These are phyloP conservation scores for Hymenoscyphus albidus DNA, from an alignment of 2,329 filamentous ascomycete species.

Conservation along the genomic window DNA sequence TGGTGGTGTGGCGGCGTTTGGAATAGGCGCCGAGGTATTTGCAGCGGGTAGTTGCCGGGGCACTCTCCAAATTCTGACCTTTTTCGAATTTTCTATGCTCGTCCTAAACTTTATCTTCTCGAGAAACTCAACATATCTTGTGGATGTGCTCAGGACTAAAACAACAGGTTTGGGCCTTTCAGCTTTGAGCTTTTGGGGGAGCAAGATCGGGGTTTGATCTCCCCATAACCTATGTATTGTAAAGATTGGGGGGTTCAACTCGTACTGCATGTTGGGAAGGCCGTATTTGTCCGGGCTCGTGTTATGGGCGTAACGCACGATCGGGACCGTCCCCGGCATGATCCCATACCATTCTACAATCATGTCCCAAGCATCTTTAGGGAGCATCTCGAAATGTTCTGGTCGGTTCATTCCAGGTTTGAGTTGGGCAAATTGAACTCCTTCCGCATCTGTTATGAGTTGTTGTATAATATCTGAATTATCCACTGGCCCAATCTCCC, in stretches of 20 bases:
- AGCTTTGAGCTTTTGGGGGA: constrained; percentile 58
- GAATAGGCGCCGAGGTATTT: constrained; percentile 36
- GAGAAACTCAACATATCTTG: constrained; percentile 70
- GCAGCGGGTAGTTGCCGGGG: constrained; percentile 29
- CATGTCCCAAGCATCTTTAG: constrained; percentile 75
- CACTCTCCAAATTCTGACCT: constrained; percentile 59
- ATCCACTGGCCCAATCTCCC: constrained; percentile 70
- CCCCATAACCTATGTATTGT: constrained; percentile 76
- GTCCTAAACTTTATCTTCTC: constrained; percentile 66
- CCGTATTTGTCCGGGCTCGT: constrained; percentile 56
- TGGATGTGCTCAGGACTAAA: constrained; percentile 67
- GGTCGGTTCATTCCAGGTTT: constrained; percentile 58
- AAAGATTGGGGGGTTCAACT: constrained; percentile 80
- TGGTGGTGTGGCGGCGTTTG: constrained; percentile 41
- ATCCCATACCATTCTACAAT: constrained; percentile 81
- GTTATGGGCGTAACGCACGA: constrained; percentile 74
- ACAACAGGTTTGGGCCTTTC: constrained; percentile 58
- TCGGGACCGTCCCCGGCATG: constrained; percentile 63
- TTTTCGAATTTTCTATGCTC: constrained; percentile 64
- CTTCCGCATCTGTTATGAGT: constrained; percentile 48
- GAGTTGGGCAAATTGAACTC: constrained; percentile 65
- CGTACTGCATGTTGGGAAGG: constrained; percentile 68
- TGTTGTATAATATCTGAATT: constrained; percentile 77
- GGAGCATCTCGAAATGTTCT: constrained; percentile 75
- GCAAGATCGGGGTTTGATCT: constrained; percentile 51